These are phyloP conservation scores for Solanum chiquidenum DNA, from an alignment of 257 asterid species.

Conservation along the genomic window DNA sequence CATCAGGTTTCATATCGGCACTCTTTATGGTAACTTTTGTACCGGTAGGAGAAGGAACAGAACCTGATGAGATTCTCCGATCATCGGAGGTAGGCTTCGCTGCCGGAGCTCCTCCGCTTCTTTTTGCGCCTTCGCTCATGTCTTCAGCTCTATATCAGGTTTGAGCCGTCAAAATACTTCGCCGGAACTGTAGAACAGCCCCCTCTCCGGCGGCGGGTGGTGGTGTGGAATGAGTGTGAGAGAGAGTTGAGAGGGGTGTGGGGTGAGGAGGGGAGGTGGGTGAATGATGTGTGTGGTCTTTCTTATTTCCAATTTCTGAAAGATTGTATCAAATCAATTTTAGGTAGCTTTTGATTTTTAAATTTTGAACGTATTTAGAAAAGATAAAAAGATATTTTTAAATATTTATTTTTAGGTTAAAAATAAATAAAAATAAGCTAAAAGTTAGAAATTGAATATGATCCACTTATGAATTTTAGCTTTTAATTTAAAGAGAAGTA, in stretches of 20 bases:
- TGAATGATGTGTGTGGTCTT: background rate
- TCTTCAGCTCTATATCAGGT: background rate
- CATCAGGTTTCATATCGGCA: slow-evolving; percentile 91
- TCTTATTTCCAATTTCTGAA: background rate
- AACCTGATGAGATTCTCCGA: slow-evolving; percentile 45
- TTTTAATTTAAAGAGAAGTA: too few species aligned
- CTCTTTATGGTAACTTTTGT: slow-evolving; percentile 75
- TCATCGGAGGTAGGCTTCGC: slow-evolving; percentile 34
- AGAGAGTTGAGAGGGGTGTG: background rate
- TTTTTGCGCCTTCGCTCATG: slow-evolving; percentile 70
- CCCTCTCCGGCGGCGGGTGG: background rate
- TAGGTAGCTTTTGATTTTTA: background rate
- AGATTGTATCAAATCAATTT: background rate
- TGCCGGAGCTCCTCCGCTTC: slow-evolving; percentile 48
- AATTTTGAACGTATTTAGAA: too few species aligned
- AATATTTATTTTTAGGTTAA: too few species aligned
- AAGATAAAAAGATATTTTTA: too few species aligned
- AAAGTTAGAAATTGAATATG: background rate
- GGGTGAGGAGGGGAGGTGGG: background rate
- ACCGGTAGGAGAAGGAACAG: slow-evolving; percentile 24
- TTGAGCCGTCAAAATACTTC: background rate
- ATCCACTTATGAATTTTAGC: background rate
- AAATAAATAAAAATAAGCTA: too few species aligned
- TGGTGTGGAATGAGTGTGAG: background rate
- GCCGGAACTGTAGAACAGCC: background rate